These are phyloP conservation scores for Globisporangium uncinulatum DNA, from an alignment of 352 stramenopile genomes.

Conservation along the genomic window DNA sequence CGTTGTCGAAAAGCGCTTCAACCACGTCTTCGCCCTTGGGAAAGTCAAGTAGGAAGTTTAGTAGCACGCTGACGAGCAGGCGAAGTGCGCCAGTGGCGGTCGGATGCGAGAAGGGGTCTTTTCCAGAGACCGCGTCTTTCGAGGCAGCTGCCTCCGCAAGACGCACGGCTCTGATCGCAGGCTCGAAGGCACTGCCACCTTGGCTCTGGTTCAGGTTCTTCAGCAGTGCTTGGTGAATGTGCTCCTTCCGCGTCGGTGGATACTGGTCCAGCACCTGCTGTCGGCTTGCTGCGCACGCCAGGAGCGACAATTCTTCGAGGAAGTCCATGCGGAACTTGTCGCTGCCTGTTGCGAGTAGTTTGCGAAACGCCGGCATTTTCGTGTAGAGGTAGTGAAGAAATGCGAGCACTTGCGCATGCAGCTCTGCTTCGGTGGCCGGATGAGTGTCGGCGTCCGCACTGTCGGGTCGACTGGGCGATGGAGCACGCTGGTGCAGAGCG, in stretches of 20 bases:
- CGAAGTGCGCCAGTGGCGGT: conserved; percentile 29
- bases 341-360: conserved; percentile 19
- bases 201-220: conserved; percentile 37
- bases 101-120: conserved; percentile 55
- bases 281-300: conserved; percentile 44
- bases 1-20: conserved; percentile 41
- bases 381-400: conserved; percentile 50
- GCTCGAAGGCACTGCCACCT: conserved; percentile 29
- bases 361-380: conserved; percentile 38
- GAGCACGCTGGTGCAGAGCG: neutral
- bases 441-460: neutral
- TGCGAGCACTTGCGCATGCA: conserved; percentile 44
- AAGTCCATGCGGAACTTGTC: conserved; percentile 55
- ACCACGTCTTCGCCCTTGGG: conserved; percentile 44
- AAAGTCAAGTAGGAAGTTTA: conserved; percentile 42
- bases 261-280: conserved; percentile 35
- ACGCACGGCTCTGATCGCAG: conserved; percentile 23
- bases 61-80: conserved; percentile 43
- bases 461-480: conserved; percentile 1
- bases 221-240: conserved; percentile 31
- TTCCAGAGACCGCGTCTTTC: conserved; percentile 20
- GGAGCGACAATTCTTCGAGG: conserved; percentile 43
- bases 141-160: conserved; percentile 40
- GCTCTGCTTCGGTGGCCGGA: conserved; percentile 9
- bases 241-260: conserved; percentile 24